Conservation (phyloP, 176 grass and related monocot species). For the Oryza meridionalis region DNA sequence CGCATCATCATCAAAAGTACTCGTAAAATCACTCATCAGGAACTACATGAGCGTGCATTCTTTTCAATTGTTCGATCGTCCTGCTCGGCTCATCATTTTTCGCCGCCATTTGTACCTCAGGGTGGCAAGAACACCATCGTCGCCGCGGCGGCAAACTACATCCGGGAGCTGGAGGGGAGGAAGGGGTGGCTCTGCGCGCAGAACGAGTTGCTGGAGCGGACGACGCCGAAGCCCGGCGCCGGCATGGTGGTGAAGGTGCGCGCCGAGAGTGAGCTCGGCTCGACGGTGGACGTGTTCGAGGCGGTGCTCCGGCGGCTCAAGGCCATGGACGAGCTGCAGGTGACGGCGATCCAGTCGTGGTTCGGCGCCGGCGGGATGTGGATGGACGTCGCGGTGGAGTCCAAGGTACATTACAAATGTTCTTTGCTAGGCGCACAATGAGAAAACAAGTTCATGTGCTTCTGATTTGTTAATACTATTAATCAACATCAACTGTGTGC, state of each 20-base stretch:
- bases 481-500: not conserved
- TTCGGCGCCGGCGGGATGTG: conserved; percentile 27
- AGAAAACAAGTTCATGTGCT: not conserved
- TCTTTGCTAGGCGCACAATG: no score
- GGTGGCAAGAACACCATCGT: conserved; percentile 51
- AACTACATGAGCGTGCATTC: not conserved
- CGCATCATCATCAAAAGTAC: conserved; percentile 30
- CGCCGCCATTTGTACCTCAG: not conserved
- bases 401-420: conserved; percentile 6
- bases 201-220: conserved; percentile 23
- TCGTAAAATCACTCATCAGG: no score
- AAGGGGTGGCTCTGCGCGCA: conserved; percentile 33
- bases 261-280: not conserved
- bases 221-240: not conserved
- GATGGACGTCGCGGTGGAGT: conserved; percentile 38
- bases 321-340: conserved; percentile 39
- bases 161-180: conserved; percentile 42
- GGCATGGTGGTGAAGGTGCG: conserved; percentile 43
- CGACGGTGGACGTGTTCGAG: conserved; percentile 5
- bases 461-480: not conserved
- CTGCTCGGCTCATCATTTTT: no score
- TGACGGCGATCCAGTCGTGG: conserved; percentile 38
- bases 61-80: not conserved
- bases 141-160: conserved; percentile 24
- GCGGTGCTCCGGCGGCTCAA: conserved; percentile 47